Percentiles rank a stretch among this genome's conserved stretches.
Conservation (phyloP, 2,329 filamentous ascomycete genomes). For the Aspergillus piperis region DNA sequence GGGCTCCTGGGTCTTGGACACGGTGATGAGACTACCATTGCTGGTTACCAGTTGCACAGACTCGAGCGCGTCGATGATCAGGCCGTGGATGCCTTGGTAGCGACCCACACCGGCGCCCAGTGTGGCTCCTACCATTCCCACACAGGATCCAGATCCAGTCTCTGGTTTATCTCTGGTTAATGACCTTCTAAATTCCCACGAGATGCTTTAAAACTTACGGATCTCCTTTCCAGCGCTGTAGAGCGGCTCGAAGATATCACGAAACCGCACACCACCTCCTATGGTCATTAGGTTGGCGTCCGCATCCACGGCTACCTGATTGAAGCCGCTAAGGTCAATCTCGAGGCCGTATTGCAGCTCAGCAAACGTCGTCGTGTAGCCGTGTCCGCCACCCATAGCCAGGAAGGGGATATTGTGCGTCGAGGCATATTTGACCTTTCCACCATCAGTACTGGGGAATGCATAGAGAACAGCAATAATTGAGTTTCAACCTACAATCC, state of each 20-base stretch:
- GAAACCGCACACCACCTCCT: not conserved
- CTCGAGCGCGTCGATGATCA: conserved; percentile 3
- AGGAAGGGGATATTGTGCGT: conserved; percentile 5
- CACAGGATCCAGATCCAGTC: conserved; percentile 5
- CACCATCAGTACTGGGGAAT: too few relatives aligned
- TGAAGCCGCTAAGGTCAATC: conserved; percentile 8
- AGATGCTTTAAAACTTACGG: not conserved
- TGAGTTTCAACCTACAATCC: not conserved
- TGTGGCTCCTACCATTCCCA: conserved; percentile 7
- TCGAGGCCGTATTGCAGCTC: not conserved
- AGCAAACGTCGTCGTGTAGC: not conserved
- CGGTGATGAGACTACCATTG: not conserved
- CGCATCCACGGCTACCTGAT: not conserved
- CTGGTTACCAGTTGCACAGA: conserved; percentile 1
- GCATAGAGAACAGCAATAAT: not conserved
- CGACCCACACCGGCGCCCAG: conserved; percentile 5
- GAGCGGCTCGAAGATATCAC: conserved; percentile 3
- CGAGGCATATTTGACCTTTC: not conserved
- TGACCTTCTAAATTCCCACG: too few relatives aligned
- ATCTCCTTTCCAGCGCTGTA: conserved; percentile 6
- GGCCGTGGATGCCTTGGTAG: conserved; percentile 6
- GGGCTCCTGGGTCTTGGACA: not conserved
- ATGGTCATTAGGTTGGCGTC: not conserved
- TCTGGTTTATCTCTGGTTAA: not conserved
- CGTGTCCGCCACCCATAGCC: not conserved